Base-by-base conservation (phyloP, 768 basidiomycete genomes). In the Glaciozyma antarctica region DNA sequence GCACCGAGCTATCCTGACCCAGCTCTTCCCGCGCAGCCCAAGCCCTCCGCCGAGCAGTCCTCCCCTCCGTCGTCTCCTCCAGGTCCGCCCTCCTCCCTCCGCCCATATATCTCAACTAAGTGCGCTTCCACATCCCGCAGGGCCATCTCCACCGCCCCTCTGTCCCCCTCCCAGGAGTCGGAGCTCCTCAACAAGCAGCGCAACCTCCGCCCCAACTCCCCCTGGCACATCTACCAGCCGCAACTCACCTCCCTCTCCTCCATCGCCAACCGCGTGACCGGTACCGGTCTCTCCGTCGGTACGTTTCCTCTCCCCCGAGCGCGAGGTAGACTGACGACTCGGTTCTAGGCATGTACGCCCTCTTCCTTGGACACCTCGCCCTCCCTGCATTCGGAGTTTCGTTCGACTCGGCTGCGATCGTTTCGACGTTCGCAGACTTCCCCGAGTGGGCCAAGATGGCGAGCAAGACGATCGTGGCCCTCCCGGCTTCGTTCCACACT, bases 211-310 rank as follows among this genome's bases (percentile, higher is more conserved):
- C 94, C 95, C 22, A 88, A 82, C 67, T 88, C 87, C 73, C 95
- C 95, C 13, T 88, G 91, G 75, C 91, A 91, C 62, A 98, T 99
- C 78, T 99, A 99, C 79, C 87, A 93, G 75, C 88, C 87, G 2
- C 90, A 98, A 78, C 77, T 98, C 55, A 97, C 94, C 44, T 94
- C 90, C 89, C 19, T 88, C 61, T 81, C 78, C 7, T 95, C 91
- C 22, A 90, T 94, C 73, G 84, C 82, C 48, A 86, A 98, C 78
- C 88, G 95, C 76, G 77, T 82, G n/a, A 88, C 91, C 16, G 95
- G 94, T 65, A 82, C 77, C 12, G 88, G 80, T 15, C 82, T 99
- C 57, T 87, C 88, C 66, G 84, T 81, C 58, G 81, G 90, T 91
- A 73, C 65, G 76, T 72, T 47, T 26, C n/a, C 34, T 28, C 34